These are phyloP conservation scores for Pseudocercospora fuligena DNA, from an alignment of 2,329 filamentous ascomycete genomes.

Conservation along the genomic window DNA sequence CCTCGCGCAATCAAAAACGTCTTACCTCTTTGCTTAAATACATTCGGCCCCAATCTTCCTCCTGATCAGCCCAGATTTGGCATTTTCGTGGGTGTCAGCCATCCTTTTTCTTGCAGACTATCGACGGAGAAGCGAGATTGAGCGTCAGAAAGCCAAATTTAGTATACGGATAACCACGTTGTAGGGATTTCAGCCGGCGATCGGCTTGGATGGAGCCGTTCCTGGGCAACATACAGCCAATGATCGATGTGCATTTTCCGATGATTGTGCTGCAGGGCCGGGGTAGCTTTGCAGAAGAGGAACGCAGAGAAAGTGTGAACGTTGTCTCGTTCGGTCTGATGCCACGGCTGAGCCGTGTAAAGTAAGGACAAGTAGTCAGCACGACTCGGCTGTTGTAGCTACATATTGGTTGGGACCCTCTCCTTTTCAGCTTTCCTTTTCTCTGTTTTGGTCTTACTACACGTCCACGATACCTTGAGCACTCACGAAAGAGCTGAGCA, in stretches of 20 bases:
- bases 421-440: not conserved
- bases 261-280: constrained; percentile 3
- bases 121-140: constrained; percentile 10
- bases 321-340: not conserved
- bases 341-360: constrained; percentile 8
- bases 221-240: constrained; percentile 3
- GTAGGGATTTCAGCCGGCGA: not conserved
- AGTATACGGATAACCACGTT: constrained; percentile 4
- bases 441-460: not conserved
- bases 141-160: constrained; percentile 5
- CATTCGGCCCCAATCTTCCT: constrained; percentile 1
- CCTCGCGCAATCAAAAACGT: not conserved
- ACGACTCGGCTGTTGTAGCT: not conserved
- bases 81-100: not conserved
- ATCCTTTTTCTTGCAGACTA: constrained; percentile 4
- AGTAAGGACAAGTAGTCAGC: constrained; percentile 1
- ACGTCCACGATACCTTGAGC: not conserved
- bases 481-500: not conserved
- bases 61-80: not conserved
- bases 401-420: constrained; percentile 7
- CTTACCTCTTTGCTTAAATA: constrained; percentile 2
- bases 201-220: constrained; percentile 9
- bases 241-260: constrained; percentile 1
- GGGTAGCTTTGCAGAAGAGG: not conserved
- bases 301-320: not conserved